Evolutionary conservation across 495 filamentous ascomycete genomes (phyloP).

Genomic region (Thozetella sp.): DNA sequence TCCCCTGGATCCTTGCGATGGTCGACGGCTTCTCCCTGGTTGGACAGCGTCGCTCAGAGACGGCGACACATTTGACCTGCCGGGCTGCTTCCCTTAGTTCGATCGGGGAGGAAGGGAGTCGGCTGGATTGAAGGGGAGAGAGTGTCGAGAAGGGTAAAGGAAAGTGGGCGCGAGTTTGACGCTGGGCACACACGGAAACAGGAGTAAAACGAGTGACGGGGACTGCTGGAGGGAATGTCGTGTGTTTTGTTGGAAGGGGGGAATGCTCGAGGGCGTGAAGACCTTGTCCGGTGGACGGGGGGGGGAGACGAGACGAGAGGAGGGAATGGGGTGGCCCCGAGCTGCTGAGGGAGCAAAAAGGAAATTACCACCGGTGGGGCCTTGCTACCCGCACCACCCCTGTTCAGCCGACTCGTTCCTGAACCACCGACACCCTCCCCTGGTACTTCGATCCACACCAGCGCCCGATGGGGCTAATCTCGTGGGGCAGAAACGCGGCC

Average conservation of each 20-base stretch:
- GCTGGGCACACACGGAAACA: neutral
- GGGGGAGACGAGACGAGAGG: constrained; percentile 8
- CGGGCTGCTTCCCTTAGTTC: neutral
- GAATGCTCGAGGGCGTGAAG: constrained; percentile 3
- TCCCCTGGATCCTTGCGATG: neutral
- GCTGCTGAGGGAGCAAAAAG: constrained; percentile 25
- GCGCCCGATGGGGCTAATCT: constrained; percentile 14
- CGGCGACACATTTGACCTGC: neutral
- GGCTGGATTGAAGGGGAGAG: neutral
- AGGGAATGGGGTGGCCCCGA: constrained; percentile 8
- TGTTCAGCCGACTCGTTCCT: constrained; percentile 20
- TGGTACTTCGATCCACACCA: constrained; percentile 5
- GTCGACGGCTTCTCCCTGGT: neutral
- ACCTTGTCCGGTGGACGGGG: too few species aligned
- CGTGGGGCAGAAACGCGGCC: constrained; percentile 5
- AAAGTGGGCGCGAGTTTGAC: neutral
- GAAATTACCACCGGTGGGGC: constrained; percentile 28
- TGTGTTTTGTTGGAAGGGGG: constrained; percentile 7
- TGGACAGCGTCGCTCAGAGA: constrained; percentile 1
- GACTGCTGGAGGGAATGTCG: constrained; percentile 22
- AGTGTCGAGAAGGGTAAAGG: neutral
- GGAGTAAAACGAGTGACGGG: neutral
- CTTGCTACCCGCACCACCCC: constrained; percentile 8
- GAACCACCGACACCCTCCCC: constrained; percentile 8
- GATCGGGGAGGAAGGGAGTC: neutral